Conservation (phyloP, 257 asterid genomes). For the Vinca minor region DNA sequence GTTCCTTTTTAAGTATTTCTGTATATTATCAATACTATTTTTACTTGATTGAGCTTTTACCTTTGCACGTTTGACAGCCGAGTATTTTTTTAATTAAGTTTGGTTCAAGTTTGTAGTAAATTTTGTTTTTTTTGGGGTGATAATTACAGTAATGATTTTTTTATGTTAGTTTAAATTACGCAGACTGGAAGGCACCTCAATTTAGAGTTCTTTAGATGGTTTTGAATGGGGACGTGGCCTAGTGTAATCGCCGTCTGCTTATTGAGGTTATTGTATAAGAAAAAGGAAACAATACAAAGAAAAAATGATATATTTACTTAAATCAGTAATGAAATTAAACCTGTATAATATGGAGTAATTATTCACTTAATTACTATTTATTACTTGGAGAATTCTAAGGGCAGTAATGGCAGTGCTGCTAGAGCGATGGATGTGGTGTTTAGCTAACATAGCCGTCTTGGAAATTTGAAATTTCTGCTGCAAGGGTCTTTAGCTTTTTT, state of each 20-base stretch:
- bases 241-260: neutral
- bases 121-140: neutral
- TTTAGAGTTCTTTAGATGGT: neutral
- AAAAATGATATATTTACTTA: no score
- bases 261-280: neutral
- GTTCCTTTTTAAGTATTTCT: neutral
- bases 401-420: neutral
- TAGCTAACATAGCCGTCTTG: neutral
- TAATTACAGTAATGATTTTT: neutral
- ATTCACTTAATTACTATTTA: neutral
- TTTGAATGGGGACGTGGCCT: neutral
- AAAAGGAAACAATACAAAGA: neutral
- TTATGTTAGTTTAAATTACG: neutral
- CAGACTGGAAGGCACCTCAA: neutral
- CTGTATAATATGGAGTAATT: no score
- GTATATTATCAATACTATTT: no score
- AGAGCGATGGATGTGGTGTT: neutral
- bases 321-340: no score
- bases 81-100: neutral
- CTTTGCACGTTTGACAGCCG: neutral
- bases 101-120: no score
- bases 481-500: no score
- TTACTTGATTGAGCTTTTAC: constrained; percentile 2
- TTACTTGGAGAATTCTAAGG: neutral
- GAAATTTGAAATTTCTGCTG: neutral